Base-by-base conservation (phyloP, 179 eudicot genomes). In the Monotropa hypopitys region DNA sequence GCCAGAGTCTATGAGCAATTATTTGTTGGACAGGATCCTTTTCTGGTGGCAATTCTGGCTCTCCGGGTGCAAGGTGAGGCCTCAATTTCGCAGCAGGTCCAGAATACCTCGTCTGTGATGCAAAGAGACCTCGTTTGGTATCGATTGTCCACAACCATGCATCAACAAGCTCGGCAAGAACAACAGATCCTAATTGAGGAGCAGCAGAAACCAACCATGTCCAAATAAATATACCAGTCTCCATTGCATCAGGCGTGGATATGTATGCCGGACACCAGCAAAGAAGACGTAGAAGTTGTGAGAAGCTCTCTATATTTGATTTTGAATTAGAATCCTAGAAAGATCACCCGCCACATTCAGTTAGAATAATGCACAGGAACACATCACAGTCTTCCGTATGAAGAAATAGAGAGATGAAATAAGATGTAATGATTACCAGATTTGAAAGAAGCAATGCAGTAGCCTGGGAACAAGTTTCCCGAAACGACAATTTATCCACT, bases 181-280 rank as follows among this genome's bases (percentile, higher is more conserved):
- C 97, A 73, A 93, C 84, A 81, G 96, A 85, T 53, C 99, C 98
- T 84, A 93, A 82, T 61, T 93, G 87, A 76, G 99, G 97, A 76
- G 99, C 98, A 83, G 99, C 96, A 76, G 99, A 90, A 81, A 93
- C 98, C 80, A 96, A 85, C 99, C 99, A 96, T 73, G 98, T 91
- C 99, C 99, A 96, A 74, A 96, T 87, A 81, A 90, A 96, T 75
- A 96, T 86, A 70, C 98, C 99, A 79, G 98, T 96, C 83, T 96
- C 99, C 94, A 96, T 90, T 35, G 99, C 97, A 80, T 96, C 96
- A 69, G 87, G 89, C 67, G 99, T 93, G 72, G 91, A 89, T 69
- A 96, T 91, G 81, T 93, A 96, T 71, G 98, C 99, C 69, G 99
- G 99, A 84, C 99, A 93, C 99, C 99, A 93, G 90, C 99, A 96